Evolutionary conservation across 257 asterid genomes (phyloP), one percentile per base, ranked within the genome.

Genomic region (Gardenia jasminoides): DNA sequence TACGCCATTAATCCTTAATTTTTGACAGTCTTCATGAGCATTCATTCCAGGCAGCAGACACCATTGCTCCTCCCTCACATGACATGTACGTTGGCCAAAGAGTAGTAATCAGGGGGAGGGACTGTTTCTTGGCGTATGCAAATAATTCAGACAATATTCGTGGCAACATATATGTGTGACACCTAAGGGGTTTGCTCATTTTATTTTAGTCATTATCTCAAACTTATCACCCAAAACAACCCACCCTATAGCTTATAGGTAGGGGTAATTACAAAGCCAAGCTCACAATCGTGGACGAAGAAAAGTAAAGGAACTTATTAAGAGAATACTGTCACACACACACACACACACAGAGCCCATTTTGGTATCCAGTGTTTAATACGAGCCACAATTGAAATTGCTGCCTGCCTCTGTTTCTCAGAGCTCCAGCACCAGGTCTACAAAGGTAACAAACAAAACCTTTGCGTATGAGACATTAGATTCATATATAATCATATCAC

Each of bases 391-490:
- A 71, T 54, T 30, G 24, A 52, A 43, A 30, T 64, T 76, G 44
- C 68, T 76, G 56, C 61, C 68, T 76, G 56, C 61, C 44, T 44
- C 54, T 16, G 68, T 59, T 70, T 84, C 71, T 84, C 71, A 91
- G 88, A 94, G 97, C 90, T 94, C 98, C 95, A 94, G 86, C 77
- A 94, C 98, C 88, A 94, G 88, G 84, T 92, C 98, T 94, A 72
- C 94, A 89, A 81, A 77, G 78, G 48, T 84, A 79, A 81, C 66
- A 76, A 73, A 67, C 50, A 76, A 77, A 33, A 67, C 43, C 66
- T 36, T 36, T 1, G 41, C 41, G 41, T 36, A 36, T 36, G 41
- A 36, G 41, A 36, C 41, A 36, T 36, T 36, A 36, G 41, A 36
- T 36, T 36, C 41, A 36, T 36, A n/a, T 1, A 36, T 36, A 36